Percentiles rank a stretch among this genome's conserved stretches.
phyloP scores from a whole-genome alignment of 495 filamentous ascomycete species.

The Jackrogersella minutella region DNA sequence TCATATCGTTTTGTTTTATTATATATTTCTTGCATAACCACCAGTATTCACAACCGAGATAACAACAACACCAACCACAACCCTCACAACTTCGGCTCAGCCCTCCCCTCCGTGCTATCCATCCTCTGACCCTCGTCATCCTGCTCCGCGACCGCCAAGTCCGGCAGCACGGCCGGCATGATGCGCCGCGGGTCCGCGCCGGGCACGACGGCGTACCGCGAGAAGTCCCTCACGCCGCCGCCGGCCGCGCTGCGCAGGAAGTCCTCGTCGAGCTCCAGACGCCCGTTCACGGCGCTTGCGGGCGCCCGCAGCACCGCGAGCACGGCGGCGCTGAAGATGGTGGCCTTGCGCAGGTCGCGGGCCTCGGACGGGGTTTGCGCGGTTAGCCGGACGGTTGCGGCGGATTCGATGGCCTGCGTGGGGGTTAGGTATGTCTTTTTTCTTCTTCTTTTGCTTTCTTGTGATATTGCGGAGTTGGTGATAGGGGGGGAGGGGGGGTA shows the following conservation, averaged over 20 bases:
- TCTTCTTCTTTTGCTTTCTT: background rate
- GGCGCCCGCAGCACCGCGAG: constrained; percentile 75
- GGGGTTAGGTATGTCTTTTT: background rate
- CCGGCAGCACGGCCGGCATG: constrained; percentile 77
- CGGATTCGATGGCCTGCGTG: constrained; percentile 71
- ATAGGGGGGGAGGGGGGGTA: background rate
- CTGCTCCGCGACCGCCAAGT: constrained; percentile 78
- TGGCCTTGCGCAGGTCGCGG: constrained; percentile 70
- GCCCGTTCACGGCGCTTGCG: constrained; percentile 69
- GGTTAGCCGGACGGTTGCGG: constrained; percentile 67
- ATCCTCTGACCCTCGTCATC: constrained; percentile 78
- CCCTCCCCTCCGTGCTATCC: constrained; percentile 64
- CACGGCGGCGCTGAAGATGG: constrained; percentile 82
- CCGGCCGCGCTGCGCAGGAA: constrained; percentile 73
- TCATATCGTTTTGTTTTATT: background rate
- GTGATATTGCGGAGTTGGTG: background rate
- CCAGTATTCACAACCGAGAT: no score
- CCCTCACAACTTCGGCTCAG: constrained; percentile 42
- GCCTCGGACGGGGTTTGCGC: constrained; percentile 54
- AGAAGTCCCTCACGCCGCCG: constrained; percentile 73
- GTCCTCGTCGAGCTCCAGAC: constrained; percentile 81
- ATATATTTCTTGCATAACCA: background rate
- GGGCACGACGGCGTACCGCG: constrained; percentile 72
- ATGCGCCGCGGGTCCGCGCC: constrained; percentile 74
- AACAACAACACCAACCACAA: background rate